Evolutionary conservation across 2,329 filamentous ascomycete genomes (phyloP), one percentile per base, ranked within the genome.

Genomic region (Ilyonectria robusta): DNA sequence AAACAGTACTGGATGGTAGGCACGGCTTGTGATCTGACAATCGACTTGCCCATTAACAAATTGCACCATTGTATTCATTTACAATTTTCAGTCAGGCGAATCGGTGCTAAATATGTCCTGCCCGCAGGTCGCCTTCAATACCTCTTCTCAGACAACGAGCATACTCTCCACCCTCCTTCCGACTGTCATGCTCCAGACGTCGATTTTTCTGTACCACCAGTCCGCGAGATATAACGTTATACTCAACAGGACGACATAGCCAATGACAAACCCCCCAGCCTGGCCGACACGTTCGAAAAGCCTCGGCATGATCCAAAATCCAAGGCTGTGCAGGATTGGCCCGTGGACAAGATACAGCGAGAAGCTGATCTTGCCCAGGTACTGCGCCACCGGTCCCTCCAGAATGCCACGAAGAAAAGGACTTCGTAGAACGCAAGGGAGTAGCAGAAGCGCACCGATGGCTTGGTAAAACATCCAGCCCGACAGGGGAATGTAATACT

Each of bases 261-360:
- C 81, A 3, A 82, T 63, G 0, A 75, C 60, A 42, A 76, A 80
- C 0, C 78, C 81, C 1, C 67, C 67, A 2, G 63, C 62, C 19
- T 72, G 69, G 6, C 80, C 80, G 15, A 83, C 75, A 13, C 60
- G 70, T 21, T 83, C 81, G 48, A 83, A 83, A 2, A 83, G 70
- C 9, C 80, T 70, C 6, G 81, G 81, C 81, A 83, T 82, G 48
- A 93, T 55, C 66, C 90, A 83, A 76, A 93, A 89, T 44, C 89
- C 90, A 5, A 92, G 66, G 2, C 83, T 83, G 81, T 85, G 87
- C 5, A 92, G 77, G 1, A 92, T 78, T 0, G 89, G 89, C 0
- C 89, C 90, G 72, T 83, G 81, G 6, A 83, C 74, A 5, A 83
- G 79, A 64, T 83, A 83, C n/a, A 83, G 70, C 1, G 80, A 81